Evolutionary conservation across 1,139 yeast genomes (phyloP).

Genomic region (Debaryomyces coudertii): DNA sequence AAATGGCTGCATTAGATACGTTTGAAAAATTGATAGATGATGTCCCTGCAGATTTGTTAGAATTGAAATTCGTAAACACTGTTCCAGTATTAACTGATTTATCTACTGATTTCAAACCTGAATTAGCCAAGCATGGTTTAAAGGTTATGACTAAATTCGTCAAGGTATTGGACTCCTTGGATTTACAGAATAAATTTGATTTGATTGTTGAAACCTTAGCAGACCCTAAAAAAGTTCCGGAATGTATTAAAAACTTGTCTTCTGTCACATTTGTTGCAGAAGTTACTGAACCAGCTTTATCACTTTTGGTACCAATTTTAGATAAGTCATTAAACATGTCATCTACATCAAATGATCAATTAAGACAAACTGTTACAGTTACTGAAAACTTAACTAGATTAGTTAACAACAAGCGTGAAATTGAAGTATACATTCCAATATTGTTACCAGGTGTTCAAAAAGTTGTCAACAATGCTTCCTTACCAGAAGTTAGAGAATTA

Average conservation of each 20-base stretch:
- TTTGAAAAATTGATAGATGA: slow-evolving; percentile 77
- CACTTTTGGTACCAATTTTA: slow-evolving; percentile 88
- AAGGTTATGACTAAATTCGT: slow-evolving; percentile 72
- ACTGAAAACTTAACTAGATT: slow-evolving; percentile 94
- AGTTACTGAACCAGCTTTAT: slow-evolving; percentile 93
- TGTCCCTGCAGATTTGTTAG: slow-evolving; percentile 84
- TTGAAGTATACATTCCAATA: slow-evolving; percentile 82
- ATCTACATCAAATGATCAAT: slow-evolving; percentile 91
- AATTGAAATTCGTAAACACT: slow-evolving; percentile 73
- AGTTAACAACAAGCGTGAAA: slow-evolving; percentile 92
- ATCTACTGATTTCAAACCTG: slow-evolving; percentile 96
- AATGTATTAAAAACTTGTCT: slow-evolving; percentile 84
- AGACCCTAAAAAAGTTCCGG: slow-evolving; percentile 85
- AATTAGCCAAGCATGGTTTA: slow-evolving; percentile 84
- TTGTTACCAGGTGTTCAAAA: slow-evolving; percentile 88
- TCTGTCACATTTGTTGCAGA: slow-evolving; percentile 98
- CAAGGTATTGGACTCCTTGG: slow-evolving; percentile 86
- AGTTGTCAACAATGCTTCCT: slow-evolving; percentile 86
- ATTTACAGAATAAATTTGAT: slow-evolving; percentile 83
- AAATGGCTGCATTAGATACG: slow-evolving; percentile 74
- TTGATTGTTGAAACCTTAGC: slow-evolving; percentile 86
- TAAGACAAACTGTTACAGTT: slow-evolving; percentile 95
- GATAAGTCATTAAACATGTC: slow-evolving; percentile 88
- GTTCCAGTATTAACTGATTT: slow-evolving; percentile 87
- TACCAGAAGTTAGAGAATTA: slow-evolving; percentile 95